Evolutionary conservation across 441 rosid species (phyloP).

Genomic region (Sinapis alba): DNA sequence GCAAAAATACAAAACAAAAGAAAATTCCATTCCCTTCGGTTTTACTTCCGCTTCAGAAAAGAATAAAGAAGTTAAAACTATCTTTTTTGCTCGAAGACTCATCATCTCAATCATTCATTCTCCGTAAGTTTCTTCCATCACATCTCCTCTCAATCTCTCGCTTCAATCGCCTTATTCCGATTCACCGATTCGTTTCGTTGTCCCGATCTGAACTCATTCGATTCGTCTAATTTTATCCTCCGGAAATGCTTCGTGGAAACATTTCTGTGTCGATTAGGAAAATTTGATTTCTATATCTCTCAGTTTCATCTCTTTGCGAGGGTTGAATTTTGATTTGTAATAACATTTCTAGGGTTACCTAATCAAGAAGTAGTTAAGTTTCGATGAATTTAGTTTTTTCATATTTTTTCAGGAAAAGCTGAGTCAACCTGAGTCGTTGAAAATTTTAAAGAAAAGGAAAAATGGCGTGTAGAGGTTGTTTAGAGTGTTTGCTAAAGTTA

Average conservation of each 20-base stretch:
- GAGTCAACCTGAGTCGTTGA: constrained; percentile 9
- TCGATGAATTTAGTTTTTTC: not conserved
- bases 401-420: not conserved
- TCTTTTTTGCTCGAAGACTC: constrained; percentile 7
- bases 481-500: constrained; percentile 85
- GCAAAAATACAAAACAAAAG: constrained; percentile 15
- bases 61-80: not conserved
- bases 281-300: not conserved
- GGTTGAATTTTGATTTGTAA: not conserved
- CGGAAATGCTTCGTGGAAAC: not conserved
- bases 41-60: constrained; percentile 18
- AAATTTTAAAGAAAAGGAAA: not conserved
- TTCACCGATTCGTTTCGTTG: not conserved
- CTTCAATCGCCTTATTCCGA: not conserved
- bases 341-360: not conserved
- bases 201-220: constrained; percentile 26
- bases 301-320: not conserved
- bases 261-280: not conserved
- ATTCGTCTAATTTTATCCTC: not conserved
- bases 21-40: not conserved
- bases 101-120: constrained; percentile 16
- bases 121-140: constrained; percentile 27
- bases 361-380: not conserved
- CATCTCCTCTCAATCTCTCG: not conserved
- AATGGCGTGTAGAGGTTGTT: constrained; percentile 88